These are phyloP conservation scores for Diospyros kaki DNA, from an alignment of 148 eudicot species.

Conservation along the genomic window DNA sequence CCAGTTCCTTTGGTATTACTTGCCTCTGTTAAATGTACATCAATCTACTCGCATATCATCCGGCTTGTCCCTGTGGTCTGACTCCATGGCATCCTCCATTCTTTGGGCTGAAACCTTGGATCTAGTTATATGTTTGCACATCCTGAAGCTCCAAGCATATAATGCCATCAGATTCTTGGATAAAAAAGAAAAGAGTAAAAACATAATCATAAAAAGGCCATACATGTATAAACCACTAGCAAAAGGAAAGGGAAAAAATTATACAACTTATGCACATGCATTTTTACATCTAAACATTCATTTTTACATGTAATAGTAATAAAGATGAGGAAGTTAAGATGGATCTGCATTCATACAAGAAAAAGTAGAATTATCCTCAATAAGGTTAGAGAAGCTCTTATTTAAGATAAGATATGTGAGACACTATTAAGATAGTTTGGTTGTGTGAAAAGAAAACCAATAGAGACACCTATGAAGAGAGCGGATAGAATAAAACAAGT, in stretches of 20 bases:
- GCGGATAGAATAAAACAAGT: no score
- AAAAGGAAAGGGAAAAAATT: not conserved
- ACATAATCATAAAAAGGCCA: not conserved
- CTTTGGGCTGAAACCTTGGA: slow-evolving; percentile 35
- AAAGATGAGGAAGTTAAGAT: no score
- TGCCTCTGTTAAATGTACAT: slow-evolving; percentile 9
- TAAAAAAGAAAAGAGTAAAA: not conserved
- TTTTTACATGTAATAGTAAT: no score
- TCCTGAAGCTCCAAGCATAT: slow-evolving; percentile 38
- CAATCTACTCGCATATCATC: slow-evolving; percentile 57
- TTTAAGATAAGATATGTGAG: no score
- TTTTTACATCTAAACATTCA: no score
- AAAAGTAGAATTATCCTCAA: no score
- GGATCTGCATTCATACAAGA: no score
- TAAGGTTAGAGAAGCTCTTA: no score
- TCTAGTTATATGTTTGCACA: slow-evolving; percentile 35
- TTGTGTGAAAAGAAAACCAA: no score
- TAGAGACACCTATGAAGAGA: no score
- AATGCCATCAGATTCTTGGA: slow-evolving; percentile 2
- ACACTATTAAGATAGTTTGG: no score
- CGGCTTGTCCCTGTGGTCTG: slow-evolving; percentile 31
- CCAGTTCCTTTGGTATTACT: slow-evolving; percentile 10
- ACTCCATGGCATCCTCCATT: slow-evolving; percentile 28
- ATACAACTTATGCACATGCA: not conserved
- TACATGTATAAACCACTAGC: not conserved